These are phyloP conservation scores for Hypoxylon rubiginosum DNA, from an alignment of 2,329 filamentous ascomycete species.

Conservation along the genomic window DNA sequence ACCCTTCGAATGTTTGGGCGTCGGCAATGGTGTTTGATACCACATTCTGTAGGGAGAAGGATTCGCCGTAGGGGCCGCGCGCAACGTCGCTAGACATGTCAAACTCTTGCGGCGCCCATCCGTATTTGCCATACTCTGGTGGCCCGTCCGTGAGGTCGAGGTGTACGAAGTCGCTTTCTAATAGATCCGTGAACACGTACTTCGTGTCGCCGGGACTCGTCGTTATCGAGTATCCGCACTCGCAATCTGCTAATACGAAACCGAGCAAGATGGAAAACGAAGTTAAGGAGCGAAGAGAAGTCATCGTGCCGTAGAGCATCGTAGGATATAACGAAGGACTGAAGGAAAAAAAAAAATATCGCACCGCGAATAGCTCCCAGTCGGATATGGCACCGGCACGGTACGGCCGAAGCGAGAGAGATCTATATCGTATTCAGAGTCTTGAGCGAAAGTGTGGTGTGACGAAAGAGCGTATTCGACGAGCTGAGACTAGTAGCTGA, in stretches of 20 bases:
- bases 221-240: constrained; percentile 77
- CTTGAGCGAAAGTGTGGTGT: constrained; percentile 13
- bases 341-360: not conserved
- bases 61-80: constrained; percentile 75
- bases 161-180: constrained; percentile 80
- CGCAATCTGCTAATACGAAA: constrained; percentile 65
- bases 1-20: constrained; percentile 58
- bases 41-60: constrained; percentile 70
- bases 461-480: constrained; percentile 12
- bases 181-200: constrained; percentile 74
- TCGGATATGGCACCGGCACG: not conserved
- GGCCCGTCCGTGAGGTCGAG: constrained; percentile 64
- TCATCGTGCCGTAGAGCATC: constrained; percentile 22
- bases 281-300: constrained; percentile 33
- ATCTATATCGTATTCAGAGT: constrained; percentile 13
- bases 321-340: not conserved
- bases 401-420: constrained; percentile 10
- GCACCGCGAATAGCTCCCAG: not conserved
- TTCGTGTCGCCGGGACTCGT: constrained; percentile 56
- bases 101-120: constrained; percentile 77
- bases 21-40: constrained; percentile 63
- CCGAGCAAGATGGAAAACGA: constrained; percentile 37
- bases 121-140: constrained; percentile 41
- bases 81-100: constrained; percentile 70
- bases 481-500: constrained; percentile 7